Conservation (phyloP, 306 rosid genomes). For the Malus orientalis region DNA sequence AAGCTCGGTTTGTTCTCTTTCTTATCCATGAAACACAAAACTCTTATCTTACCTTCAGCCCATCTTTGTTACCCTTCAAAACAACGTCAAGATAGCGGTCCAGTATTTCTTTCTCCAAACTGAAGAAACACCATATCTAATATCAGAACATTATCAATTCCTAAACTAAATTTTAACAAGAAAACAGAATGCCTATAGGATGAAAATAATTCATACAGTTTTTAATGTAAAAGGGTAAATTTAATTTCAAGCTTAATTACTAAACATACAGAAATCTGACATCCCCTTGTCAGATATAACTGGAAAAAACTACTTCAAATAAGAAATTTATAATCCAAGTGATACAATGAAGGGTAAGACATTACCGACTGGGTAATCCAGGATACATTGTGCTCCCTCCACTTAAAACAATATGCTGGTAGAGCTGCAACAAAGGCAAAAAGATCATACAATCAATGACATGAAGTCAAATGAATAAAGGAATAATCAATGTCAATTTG, state of each 20-base stretch:
- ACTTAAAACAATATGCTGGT: conserved; percentile 97
- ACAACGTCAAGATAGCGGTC: conserved; percentile 94
- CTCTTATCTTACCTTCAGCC: conserved; percentile 61
- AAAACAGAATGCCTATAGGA: neutral
- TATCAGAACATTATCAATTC: conserved; percentile 8
- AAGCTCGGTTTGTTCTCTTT: neutral
- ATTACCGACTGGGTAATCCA: conserved; percentile 97
- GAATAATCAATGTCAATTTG: neutral
- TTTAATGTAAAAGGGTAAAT: neutral
- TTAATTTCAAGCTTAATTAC: neutral
- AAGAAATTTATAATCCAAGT: neutral
- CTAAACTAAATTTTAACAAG: conserved; percentile 3
- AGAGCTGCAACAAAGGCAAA: conserved; percentile 58
- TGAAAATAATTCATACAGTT: conserved; percentile 1
- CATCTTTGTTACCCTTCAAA: conserved; percentile 90
- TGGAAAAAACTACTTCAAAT: neutral
- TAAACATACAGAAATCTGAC: conserved; percentile 7
- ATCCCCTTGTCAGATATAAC: conserved; percentile 3
- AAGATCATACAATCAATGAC: neutral
- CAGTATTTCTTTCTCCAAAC: conserved; percentile 91
- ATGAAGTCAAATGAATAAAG: neutral
- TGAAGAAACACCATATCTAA: conserved; percentile 29
- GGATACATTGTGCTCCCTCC: conserved; percentile 99
- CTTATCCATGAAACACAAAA: neutral
- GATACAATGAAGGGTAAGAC: conserved; percentile 23